Conservation (phyloP, 2,329 filamentous ascomycete species). For the Calycina marina region DNA sequence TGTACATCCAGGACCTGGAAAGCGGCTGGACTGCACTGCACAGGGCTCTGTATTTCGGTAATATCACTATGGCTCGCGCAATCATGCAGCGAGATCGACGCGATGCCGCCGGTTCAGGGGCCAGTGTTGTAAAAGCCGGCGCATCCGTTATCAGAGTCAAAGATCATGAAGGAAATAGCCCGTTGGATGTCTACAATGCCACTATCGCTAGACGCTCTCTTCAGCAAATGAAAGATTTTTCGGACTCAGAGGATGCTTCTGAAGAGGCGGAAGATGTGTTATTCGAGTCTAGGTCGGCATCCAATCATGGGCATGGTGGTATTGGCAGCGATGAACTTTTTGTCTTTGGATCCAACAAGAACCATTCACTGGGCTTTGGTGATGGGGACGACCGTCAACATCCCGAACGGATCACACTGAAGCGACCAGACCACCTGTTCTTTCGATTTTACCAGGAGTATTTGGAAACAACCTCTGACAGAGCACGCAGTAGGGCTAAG, state of each 20-base stretch:
- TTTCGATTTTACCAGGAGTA: slow-evolving; percentile 59
- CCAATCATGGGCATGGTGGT: slow-evolving; percentile 2
- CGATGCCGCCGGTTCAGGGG: slow-evolving; percentile 41
- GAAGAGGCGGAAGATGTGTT: slow-evolving; percentile 33
- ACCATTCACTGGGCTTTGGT: slow-evolving; percentile 82
- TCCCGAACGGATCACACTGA: slow-evolving; percentile 67
- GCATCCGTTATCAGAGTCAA: slow-evolving; percentile 78
- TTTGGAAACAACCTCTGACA: slow-evolving; percentile 26
- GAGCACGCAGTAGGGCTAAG: slow-evolving; percentile 8
- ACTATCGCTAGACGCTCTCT: slow-evolving; percentile 71
- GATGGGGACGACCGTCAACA: slow-evolving; percentile 91
- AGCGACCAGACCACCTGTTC: slow-evolving; percentile 64
- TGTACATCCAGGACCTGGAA: slow-evolving; percentile 77
- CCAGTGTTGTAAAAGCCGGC: slow-evolving; percentile 45
- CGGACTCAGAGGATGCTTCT: slow-evolving; percentile 29
- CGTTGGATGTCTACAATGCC: slow-evolving; percentile 81
- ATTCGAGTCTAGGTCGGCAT: slow-evolving; percentile 1
- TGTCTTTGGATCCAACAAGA: slow-evolving; percentile 93
- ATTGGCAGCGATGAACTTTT: slow-evolving; percentile 72
- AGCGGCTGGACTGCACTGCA: slow-evolving; percentile 95
- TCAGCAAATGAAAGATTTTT: slow-evolving; percentile 21
- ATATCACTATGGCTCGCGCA: slow-evolving; percentile 69
- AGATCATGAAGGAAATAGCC: slow-evolving; percentile 86
- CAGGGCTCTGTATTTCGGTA: slow-evolving; percentile 78
- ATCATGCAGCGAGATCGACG: slow-evolving; percentile 62